Percentiles rank a stretch among this genome's conserved stretches.
Conservation (phyloP, 805 yeast genomes). For the Candida dajiaensis region DNA sequence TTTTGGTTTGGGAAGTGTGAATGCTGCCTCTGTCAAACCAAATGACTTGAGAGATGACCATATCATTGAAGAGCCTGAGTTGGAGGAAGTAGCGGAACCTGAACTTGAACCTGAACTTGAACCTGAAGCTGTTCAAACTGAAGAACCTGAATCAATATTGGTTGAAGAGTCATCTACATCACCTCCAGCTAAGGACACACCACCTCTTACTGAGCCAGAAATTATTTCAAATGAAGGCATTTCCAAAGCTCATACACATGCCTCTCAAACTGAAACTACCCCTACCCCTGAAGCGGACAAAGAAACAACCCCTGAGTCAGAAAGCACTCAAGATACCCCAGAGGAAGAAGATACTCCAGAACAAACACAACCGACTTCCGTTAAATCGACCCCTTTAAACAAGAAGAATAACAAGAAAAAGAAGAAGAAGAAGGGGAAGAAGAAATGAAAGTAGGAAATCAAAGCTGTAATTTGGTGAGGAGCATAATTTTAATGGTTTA, state of each 20-base stretch:
- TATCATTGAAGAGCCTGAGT: not conserved
- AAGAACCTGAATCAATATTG: not conserved
- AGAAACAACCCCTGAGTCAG: not conserved
- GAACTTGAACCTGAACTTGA: no score
- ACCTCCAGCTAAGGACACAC: constrained; percentile 2
- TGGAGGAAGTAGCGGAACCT: no score
- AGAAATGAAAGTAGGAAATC: not conserved
- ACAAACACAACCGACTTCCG: not conserved
- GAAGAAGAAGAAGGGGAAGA: constrained; percentile 4
- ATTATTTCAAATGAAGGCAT: not conserved
- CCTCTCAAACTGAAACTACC: no score
- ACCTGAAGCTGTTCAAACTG: not conserved
- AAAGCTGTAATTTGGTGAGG: not conserved
- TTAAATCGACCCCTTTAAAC: not conserved
- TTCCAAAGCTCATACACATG: no score
- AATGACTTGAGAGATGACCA: not conserved
- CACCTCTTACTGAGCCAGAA: not conserved
- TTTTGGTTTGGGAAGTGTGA: not conserved
- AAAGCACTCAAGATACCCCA: not conserved
- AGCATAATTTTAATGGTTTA: not conserved
- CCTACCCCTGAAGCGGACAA: not conserved
- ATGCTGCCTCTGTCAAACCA: not conserved
- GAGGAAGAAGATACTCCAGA: not conserved
- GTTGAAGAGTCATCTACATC: not conserved
- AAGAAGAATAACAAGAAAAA: constrained; percentile 3